A percentile compares a stretch with the other conserved stretches of the same genome.
Evolutionary conservation across 2,329 filamentous ascomycete genomes (phyloP).

Genomic region (Albifimbria verrucaria): DNA sequence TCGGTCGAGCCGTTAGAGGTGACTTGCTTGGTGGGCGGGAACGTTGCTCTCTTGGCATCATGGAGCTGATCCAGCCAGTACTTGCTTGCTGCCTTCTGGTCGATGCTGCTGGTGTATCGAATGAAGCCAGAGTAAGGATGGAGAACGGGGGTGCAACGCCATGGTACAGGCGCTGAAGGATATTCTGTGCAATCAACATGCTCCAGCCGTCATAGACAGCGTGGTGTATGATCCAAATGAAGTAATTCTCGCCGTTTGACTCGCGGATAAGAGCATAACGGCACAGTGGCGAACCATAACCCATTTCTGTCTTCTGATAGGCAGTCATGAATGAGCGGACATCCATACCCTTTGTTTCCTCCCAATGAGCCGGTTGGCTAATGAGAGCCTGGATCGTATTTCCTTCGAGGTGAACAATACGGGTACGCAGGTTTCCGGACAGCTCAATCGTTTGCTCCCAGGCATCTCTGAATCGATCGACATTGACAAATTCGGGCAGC

Average conservation of each 20-base stretch:
- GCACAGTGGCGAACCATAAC: not conserved
- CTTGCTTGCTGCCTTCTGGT: constrained; percentile 1
- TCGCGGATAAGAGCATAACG: not conserved
- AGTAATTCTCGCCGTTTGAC: not conserved
- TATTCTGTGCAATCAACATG: constrained; percentile 28
- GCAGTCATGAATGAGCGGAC: not conserved
- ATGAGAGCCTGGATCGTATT: constrained; percentile 1
- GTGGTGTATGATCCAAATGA: constrained; percentile 29
- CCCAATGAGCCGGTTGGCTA: not conserved
- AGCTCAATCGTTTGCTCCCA: not conserved
- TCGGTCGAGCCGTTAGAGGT: not conserved
- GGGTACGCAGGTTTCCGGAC: constrained; percentile 1
- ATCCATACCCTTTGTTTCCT: not conserved
- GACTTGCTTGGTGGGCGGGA: constrained; percentile 1
- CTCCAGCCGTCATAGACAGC: constrained; percentile 50
- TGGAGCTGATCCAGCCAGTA: constrained; percentile 39
- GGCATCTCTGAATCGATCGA: not conserved
- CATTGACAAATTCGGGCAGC: not conserved
- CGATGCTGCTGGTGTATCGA: constrained; percentile 34
- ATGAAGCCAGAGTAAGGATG: constrained; percentile 36
- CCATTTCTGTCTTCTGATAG: not conserved
- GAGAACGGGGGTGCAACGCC: constrained; percentile 6
- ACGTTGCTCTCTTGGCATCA: constrained; percentile 9
- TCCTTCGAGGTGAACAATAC: not conserved
- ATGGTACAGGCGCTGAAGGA: constrained; percentile 4